These are phyloP conservation scores for Linanthus parryae DNA, from an alignment of 148 eudicot species.

Conservation along the genomic window DNA sequence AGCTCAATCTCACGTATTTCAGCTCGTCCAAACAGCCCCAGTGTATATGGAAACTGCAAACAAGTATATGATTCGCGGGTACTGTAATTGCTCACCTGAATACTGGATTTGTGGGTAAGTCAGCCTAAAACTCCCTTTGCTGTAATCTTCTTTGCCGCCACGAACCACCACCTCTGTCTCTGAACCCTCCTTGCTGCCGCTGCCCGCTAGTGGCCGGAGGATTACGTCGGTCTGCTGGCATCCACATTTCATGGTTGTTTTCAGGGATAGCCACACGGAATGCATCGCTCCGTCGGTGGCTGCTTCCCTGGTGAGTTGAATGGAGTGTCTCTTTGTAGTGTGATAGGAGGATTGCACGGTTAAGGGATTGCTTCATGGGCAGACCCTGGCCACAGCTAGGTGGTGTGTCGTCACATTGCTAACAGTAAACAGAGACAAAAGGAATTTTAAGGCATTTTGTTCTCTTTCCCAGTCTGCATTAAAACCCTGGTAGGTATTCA, in stretches of 20 bases:
- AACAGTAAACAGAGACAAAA: too few species aligned
- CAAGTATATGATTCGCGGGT: background rate
- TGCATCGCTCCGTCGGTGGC: slow-evolving; percentile 23
- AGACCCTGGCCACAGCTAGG: too few species aligned
- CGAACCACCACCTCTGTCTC: background rate
- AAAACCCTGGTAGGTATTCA: too few species aligned
- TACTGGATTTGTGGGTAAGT: background rate
- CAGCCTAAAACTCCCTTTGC: background rate
- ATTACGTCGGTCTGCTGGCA: slow-evolving; percentile 15
- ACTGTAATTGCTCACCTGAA: background rate
- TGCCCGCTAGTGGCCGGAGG: slow-evolving; percentile 6
- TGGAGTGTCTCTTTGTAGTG: too few species aligned
- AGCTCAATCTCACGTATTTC: too few species aligned
- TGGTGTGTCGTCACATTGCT: too few species aligned
- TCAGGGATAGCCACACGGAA: slow-evolving; percentile 28
- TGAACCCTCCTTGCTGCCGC: background rate
- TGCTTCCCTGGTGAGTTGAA: too few species aligned
- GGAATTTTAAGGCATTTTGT: too few species aligned
- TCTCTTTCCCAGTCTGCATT: too few species aligned
- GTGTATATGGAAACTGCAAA: background rate
- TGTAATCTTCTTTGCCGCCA: background rate
- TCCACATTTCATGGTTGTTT: slow-evolving; percentile 21
- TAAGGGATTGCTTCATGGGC: too few species aligned
- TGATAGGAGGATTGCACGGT: too few species aligned
- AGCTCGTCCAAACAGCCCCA: background rate